Evolutionary conservation across 2,329 filamentous ascomycete species (phyloP), one percentile per base, ranked within the genome.

Genomic region (Thelonectria olida): DNA sequence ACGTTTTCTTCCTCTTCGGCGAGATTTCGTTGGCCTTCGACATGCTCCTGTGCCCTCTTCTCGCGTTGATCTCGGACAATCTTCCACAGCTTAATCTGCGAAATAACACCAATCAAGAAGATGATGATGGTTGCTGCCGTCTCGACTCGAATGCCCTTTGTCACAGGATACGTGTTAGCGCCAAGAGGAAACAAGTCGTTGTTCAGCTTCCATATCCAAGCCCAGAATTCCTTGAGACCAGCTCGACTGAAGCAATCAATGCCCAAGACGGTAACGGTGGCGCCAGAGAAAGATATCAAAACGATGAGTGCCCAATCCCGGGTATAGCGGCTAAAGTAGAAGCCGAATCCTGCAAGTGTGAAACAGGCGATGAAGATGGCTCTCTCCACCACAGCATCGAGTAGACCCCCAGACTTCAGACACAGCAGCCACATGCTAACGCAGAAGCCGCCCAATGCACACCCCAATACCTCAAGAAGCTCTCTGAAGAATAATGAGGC

Each of bases 141-240:
- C 74, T 98, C 95, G 13, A 96, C 94, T 38, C 88, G 88, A 57
- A 97, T 96, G 2, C 92, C 92, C 68, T 89, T 91, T 0, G 93
- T 97, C 12, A 97, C 80, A 0, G 95, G 95, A 73, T 97, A 98
- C 0, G 91, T 93, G 48, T 84, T 82, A 1, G 91, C 90, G 36
- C 87, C 85, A 2, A 93, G 79, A 0, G 94, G 94, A 71, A 98
- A 98, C 1, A 93, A 80, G 51, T 91, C 84, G 41, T 88, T 81
- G 75, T 97, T 97, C 38, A 98, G 78, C 45, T 81, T 81, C 95
- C 95, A 98, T 36, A 97, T 84, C 74, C 96, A 98, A 6, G 92
- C 85, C 95, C 95, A 98, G 68, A 97, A 97, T 75, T 98, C 95
- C 76, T 97, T 97, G 69, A 97, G 80, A 0, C 95, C 95, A n/a